phyloP scores from a whole-genome alignment of 2,329 filamentous ascomycete genomes.

The Pseudogymnoascus sp. region DNA sequence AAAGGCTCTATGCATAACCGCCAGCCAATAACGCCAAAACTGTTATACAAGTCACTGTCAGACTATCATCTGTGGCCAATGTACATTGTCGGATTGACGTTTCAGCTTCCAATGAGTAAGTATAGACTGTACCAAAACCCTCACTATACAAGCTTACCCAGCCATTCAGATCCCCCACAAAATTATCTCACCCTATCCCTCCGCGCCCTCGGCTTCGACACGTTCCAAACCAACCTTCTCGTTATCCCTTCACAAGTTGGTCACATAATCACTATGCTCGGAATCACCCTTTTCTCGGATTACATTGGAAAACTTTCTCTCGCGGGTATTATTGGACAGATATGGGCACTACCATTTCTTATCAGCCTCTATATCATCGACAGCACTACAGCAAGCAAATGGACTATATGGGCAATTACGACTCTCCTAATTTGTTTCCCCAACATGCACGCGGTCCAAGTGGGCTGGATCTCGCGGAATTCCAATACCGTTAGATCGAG shows the following conservation, averaged over 20 bases:
- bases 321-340: conserved; percentile 41
- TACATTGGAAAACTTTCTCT: conserved; percentile 44
- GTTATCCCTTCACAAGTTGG: conserved; percentile 49
- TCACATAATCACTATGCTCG: conserved; percentile 37
- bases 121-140: neutral
- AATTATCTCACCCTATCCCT: conserved; percentile 55
- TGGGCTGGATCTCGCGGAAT: conserved; percentile 47
- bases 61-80: conserved; percentile 49
- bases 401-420: conserved; percentile 35
- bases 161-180: conserved; percentile 29
- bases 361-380: conserved; percentile 36
- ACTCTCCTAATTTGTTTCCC: conserved; percentile 36
- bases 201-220: conserved; percentile 49
- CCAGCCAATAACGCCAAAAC: conserved; percentile 37
- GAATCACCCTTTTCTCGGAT: conserved; percentile 34
- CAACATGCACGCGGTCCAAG: conserved; percentile 41
- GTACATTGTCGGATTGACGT: conserved; percentile 37
- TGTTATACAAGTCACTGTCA: conserved; percentile 40
- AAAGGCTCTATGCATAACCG: conserved; percentile 45
- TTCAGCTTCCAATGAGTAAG: conserved; percentile 44
- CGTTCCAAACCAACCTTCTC: conserved; percentile 56
- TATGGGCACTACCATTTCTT: conserved; percentile 56
- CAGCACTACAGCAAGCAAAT: conserved; percentile 10
- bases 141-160: conserved; percentile 19
- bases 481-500: conserved; percentile 54